Conservation (phyloP, 2,329 filamentous ascomycete species). For the Verticillium nubilum region DNA sequence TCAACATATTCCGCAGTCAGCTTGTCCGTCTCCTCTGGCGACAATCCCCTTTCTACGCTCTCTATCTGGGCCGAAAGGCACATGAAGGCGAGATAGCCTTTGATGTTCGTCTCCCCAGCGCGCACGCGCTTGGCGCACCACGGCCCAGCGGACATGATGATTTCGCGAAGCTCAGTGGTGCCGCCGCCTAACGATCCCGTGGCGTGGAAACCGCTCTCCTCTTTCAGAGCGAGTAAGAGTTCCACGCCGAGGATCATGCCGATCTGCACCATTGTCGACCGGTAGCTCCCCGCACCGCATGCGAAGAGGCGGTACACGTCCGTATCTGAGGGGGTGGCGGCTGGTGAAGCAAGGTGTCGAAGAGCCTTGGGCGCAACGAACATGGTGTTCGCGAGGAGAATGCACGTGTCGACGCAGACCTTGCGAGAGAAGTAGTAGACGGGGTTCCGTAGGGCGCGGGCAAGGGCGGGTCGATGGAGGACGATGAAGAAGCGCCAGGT, state of each 20-base stretch:
- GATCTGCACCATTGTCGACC: constrained; percentile 31
- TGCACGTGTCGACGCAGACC: constrained; percentile 35
- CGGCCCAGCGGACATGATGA: constrained; percentile 18
- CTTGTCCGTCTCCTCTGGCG: constrained; percentile 23
- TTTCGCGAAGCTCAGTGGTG: constrained; percentile 23
- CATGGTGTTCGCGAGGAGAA: constrained; percentile 17
- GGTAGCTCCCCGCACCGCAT: constrained; percentile 36
- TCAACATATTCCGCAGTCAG: constrained; percentile 20
- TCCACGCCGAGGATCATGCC: constrained; percentile 39
- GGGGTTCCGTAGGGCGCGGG: constrained; percentile 36
- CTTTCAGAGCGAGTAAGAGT: constrained; percentile 37
- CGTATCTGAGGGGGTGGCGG: not conserved
- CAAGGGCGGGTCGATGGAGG: constrained; percentile 47
- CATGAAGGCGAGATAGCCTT: constrained; percentile 26
- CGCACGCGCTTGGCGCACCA: constrained; percentile 29
- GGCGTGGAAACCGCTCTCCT: constrained; percentile 25
- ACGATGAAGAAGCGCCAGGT: constrained; percentile 43
- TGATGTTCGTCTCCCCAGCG: constrained; percentile 38
- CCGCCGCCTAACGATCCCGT: constrained; percentile 20
- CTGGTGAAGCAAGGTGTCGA: constrained; percentile 6
- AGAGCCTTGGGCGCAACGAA: constrained; percentile 10
- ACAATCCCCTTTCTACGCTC: constrained; percentile 22
- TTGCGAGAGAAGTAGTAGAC: constrained; percentile 49
- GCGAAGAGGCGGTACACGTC: constrained; percentile 32
- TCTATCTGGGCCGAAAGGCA: constrained; percentile 30